phyloP scores from a whole-genome alignment of 352 stramenopile genomes.

The Peronosclerospora sorghi region DNA sequence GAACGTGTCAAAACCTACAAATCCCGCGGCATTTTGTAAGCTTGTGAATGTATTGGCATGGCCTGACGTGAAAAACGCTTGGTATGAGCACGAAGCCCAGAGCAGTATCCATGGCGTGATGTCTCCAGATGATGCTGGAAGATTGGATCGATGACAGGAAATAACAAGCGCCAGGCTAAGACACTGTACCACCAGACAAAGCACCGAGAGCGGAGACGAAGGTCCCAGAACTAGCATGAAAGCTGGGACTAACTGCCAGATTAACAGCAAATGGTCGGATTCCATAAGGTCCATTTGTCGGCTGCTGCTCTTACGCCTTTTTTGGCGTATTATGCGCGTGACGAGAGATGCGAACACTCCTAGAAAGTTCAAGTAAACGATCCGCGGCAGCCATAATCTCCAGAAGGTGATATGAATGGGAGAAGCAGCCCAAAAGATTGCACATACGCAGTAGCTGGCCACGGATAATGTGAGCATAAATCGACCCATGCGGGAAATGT shows the following conservation, averaged over 20 bases:
- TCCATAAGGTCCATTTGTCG: not conserved
- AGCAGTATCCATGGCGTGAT: conserved; percentile 37
- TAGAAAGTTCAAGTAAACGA: conserved; percentile 35
- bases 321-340: conserved; percentile 2
- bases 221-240: conserved; percentile 60
- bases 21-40: conserved; percentile 83
- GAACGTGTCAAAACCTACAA: conserved; percentile 84
- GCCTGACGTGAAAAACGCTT: conserved; percentile 81
- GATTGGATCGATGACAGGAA: conserved; percentile 5
- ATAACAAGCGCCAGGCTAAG: conserved; percentile 33
- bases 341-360: conserved; percentile 9
- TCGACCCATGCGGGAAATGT: conserved; percentile 4
- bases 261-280: conserved; percentile 20
- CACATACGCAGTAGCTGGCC: conserved; percentile 23
- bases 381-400: conserved; percentile 49
- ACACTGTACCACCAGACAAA: conserved; percentile 32
- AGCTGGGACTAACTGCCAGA: conserved; percentile 32
- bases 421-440: conserved; percentile 36
- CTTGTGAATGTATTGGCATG: conserved; percentile 86
- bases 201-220: conserved; percentile 42
- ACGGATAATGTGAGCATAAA: conserved; percentile 15
- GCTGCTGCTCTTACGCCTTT: not conserved
- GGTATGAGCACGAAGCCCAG: conserved; percentile 47
- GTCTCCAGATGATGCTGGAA: not conserved
- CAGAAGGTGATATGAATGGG: conserved; percentile 24